Percentiles rank a stretch among this genome's conserved stretches.
Conservation (phyloP, 2,329 filamentous ascomycete genomes). For the Ophiosphaerella herpotricha region DNA sequence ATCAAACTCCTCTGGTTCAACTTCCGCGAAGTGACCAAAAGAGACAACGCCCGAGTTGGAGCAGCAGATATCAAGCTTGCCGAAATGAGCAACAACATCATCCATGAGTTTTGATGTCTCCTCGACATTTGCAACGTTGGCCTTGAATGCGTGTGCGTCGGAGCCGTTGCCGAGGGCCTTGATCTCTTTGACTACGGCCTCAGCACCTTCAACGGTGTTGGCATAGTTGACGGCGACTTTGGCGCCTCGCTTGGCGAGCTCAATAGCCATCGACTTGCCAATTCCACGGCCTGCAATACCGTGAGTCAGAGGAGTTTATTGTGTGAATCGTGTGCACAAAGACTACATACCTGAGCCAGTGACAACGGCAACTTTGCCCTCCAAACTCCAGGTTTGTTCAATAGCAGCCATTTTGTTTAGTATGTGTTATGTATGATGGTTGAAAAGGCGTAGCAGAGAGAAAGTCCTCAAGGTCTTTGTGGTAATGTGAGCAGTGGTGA, state of each 20-base stretch:
- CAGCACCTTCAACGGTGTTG: constrained; percentile 66
- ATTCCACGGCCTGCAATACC: constrained; percentile 62
- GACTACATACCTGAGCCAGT: constrained; percentile 54
- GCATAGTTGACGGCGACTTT: constrained; percentile 71
- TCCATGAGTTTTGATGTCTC: constrained; percentile 68
- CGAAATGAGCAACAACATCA: constrained; percentile 65
- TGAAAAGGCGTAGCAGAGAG: constrained; percentile 1
- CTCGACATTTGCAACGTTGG: constrained; percentile 68
- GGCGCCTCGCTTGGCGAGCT: constrained; percentile 68
- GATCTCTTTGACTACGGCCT: constrained; percentile 69
- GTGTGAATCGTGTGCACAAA: not conserved
- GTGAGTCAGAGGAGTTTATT: constrained; percentile 22
- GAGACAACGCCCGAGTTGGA: constrained; percentile 67
- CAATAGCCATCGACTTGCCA: constrained; percentile 67
- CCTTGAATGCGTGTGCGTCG: constrained; percentile 67
- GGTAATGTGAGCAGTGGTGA: constrained; percentile 20
- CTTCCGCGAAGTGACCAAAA: constrained; percentile 59
- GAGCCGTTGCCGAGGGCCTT: constrained; percentile 63
- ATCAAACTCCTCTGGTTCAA: constrained; percentile 61
- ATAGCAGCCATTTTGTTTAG: constrained; percentile 44
- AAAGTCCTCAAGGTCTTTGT: constrained; percentile 12
- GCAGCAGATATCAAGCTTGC: constrained; percentile 71
- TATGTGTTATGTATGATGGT: constrained; percentile 16
- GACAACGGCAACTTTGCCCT: constrained; percentile 60
- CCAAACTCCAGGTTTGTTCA: constrained; percentile 55